These are phyloP conservation scores for Zarea fungicola DNA, from an alignment of 2,329 filamentous ascomycete genomes.

Conservation along the genomic window DNA sequence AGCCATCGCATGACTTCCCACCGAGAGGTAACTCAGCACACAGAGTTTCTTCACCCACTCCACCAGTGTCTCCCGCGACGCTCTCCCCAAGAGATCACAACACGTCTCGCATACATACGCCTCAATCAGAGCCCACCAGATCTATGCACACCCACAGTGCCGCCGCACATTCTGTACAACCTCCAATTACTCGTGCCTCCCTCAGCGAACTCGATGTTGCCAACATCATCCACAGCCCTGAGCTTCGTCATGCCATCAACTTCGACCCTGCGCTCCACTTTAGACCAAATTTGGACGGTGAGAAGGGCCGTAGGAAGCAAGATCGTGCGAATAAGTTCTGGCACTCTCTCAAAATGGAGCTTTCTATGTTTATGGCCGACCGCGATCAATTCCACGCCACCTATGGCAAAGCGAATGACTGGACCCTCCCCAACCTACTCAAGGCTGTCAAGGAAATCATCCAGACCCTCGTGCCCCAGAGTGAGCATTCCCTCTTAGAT, in stretches of 20 bases:
- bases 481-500: slow-evolving; percentile 73
- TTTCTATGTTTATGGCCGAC: slow-evolving; percentile 47
- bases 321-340: slow-evolving; percentile 77
- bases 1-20: slow-evolving; percentile 34
- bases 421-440: slow-evolving; percentile 72
- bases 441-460: slow-evolving; percentile 81
- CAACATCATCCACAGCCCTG: slow-evolving; percentile 71
- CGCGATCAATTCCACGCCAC: slow-evolving; percentile 45
- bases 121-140: slow-evolving; percentile 8
- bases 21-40: slow-evolving; percentile 30
- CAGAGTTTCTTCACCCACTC: slow-evolving; percentile 25
- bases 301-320: slow-evolving; percentile 76
- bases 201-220: slow-evolving; percentile 85
- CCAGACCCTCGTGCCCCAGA: slow-evolving; percentile 79
- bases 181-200: slow-evolving; percentile 80
- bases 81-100: slow-evolving; percentile 32
- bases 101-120: slow-evolving; percentile 29
- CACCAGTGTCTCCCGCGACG: too few species aligned
- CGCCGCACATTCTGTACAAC: slow-evolving; percentile 42
- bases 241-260: slow-evolving; percentile 89
- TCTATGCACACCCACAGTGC: slow-evolving; percentile 8
- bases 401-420: slow-evolving; percentile 44
- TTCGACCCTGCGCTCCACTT: slow-evolving; percentile 93
- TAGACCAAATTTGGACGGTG: slow-evolving; percentile 80
- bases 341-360: slow-evolving; percentile 56